These are phyloP conservation scores for Sarcomyxa edulis DNA, from an alignment of 768 basidiomycete species.

Conservation along the genomic window DNA sequence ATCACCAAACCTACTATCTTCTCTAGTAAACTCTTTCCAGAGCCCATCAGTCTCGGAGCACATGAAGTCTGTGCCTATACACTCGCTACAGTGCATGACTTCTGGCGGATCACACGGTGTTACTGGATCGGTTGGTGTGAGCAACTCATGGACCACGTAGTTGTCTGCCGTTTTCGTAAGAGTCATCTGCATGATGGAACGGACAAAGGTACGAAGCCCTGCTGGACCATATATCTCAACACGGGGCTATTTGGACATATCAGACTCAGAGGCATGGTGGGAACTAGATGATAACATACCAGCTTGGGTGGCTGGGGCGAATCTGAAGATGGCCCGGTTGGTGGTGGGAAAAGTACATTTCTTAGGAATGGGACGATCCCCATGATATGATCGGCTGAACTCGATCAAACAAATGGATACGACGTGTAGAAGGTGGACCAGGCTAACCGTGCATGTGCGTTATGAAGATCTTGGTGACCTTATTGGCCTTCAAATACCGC, in stretches of 20 bases:
- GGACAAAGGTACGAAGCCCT: conserved; percentile 71
- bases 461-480: conserved; percentile 67
- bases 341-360: conserved; percentile 47
- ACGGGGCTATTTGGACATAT: conserved; percentile 44
- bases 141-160: conserved; percentile 77
- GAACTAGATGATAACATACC: neutral
- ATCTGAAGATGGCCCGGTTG: conserved; percentile 12
- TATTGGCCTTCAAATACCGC: conserved; percentile 33
- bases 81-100: conserved; percentile 59
- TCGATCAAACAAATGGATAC: neutral
- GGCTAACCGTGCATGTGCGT: conserved; percentile 78
- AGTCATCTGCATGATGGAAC: conserved; percentile 66
- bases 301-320: neutral
- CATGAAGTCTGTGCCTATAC: conserved; percentile 53
- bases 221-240: conserved; percentile 78
- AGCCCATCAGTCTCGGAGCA: conserved; percentile 50
- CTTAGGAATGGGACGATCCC: conserved; percentile 67
- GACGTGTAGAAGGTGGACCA: neutral
- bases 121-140: conserved; percentile 46
- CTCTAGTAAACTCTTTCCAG: conserved; percentile 53
- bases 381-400: conserved; percentile 65
- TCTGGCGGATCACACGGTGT: conserved; percentile 44
- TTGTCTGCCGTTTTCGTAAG: conserved; percentile 51
- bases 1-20: conserved; percentile 31
- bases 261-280: conserved; percentile 4